These are phyloP conservation scores for Clonostachys solani DNA, from an alignment of 2,329 filamentous ascomycete genomes.

Conservation along the genomic window DNA sequence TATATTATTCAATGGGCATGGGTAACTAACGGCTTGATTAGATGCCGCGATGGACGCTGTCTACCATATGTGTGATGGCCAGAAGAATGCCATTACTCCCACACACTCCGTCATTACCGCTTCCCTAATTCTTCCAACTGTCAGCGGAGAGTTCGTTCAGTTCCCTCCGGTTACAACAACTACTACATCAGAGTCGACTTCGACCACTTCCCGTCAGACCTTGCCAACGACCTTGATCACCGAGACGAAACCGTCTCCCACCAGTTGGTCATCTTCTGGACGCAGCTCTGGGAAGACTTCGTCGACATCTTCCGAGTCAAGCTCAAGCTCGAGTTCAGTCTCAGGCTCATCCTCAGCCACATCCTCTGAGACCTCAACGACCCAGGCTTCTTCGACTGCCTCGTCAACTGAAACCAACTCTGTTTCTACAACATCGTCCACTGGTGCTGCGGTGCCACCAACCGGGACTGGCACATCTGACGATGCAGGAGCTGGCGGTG, in stretches of 20 bases:
- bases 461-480: background rate
- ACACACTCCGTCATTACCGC: conserved; percentile 56
- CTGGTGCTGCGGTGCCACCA: conserved; percentile 7
- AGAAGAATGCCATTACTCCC: conserved; percentile 44
- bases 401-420: conserved; percentile 1
- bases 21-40: background rate
- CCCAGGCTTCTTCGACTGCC: conserved; percentile 1
- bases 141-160: conserved; percentile 17
- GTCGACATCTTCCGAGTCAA: too few relatives aligned
- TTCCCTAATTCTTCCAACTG: conserved; percentile 38
- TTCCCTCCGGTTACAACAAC: conserved; percentile 15
- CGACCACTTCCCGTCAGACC: background rate
- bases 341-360: too few relatives aligned
- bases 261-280: too few relatives aligned
- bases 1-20: background rate
- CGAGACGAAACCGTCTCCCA: background rate
- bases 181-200: background rate
- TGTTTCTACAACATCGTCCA: background rate
- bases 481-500: background rate
- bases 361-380: background rate
- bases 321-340: too few relatives aligned
- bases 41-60: conserved; percentile 34
- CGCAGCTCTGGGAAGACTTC: too few relatives aligned
- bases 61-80: conserved; percentile 53
- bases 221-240: background rate